These are phyloP conservation scores for Hypomontagnella monticulosa DNA, from an alignment of 495 filamentous ascomycete species.

Conservation along the genomic window DNA sequence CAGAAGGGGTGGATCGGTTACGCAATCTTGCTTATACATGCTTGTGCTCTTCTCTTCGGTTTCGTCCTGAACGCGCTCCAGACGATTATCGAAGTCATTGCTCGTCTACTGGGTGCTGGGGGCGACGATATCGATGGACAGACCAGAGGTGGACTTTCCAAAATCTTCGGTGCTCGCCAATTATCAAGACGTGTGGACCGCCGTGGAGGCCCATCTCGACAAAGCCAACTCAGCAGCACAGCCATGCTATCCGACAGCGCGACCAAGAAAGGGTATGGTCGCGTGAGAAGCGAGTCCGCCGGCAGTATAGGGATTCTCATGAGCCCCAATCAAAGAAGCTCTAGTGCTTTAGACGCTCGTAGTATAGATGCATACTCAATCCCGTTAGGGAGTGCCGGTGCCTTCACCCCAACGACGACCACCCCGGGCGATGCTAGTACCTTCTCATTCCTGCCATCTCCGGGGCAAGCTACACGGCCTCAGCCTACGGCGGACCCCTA, in stretches of 20 bases:
- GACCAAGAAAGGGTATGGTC: constrained; percentile 73
- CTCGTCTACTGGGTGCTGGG: constrained; percentile 81
- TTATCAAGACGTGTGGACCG: constrained; percentile 78
- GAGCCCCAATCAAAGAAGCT: constrained; percentile 51
- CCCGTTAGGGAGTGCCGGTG: constrained; percentile 56
- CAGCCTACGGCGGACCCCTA: constrained; percentile 70
- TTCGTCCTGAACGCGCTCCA: constrained; percentile 94
- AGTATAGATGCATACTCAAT: constrained; percentile 54
- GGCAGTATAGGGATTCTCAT: constrained; percentile 79
- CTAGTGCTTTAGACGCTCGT: constrained; percentile 54
- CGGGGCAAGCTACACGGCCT: constrained; percentile 55
- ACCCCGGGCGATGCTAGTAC: constrained; percentile 73
- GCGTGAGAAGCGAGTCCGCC: constrained; percentile 82
- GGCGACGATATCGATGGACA: constrained; percentile 74
- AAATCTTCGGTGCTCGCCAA: constrained; percentile 93
- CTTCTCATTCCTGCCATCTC: constrained; percentile 73
- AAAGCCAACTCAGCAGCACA: constrained; percentile 81
- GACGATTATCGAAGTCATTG: constrained; percentile 86
- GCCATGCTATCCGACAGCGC: constrained; percentile 77
- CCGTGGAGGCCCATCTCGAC: constrained; percentile 67
- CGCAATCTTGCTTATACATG: constrained; percentile 86
- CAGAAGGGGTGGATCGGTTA: constrained; percentile 96
- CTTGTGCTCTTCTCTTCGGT: constrained; percentile 85
- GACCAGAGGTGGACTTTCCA: constrained; percentile 85
- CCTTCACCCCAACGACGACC: constrained; percentile 74